Evolutionary conservation across 2,329 filamentous ascomycete genomes (phyloP), one percentile per base, ranked within the genome.

Genomic region (Botrytis squamosa): DNA sequence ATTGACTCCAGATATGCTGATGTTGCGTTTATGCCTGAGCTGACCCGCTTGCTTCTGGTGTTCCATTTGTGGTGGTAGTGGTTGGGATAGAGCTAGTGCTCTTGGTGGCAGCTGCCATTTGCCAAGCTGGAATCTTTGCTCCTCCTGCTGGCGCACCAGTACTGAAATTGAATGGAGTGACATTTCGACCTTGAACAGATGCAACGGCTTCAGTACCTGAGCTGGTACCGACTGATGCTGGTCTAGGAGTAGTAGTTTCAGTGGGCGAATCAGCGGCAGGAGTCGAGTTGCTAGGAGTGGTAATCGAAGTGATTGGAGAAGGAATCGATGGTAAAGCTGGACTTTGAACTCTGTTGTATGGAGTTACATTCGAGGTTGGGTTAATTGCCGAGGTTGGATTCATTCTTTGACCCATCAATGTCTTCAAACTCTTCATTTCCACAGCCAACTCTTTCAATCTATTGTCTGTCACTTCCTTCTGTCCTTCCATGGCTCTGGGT

Each of bases 391-490:
- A 66, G 16, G 78, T 73, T 20, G 84, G 79, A 71, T 83, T 85
- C 86, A 91, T 87, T 75, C 90, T 84, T 82, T 91, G 89, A 62
- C 86, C 85, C 79, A 99, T 89, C 71, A 99, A 86, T 3, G 93
- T 93, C 87, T 98, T 98, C 79, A 99, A 85, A 81, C 95, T 98
- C 85, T 93, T 94, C 79, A 99, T 86, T 83, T 99, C 96, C 10
- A 87, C 88, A 77, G 93, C 93, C 77, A 99, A 89, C 79, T 98
- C 96, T 82, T 91, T 92, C 74, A 99, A 85, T 67, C 94, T 88
- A 77, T 86, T 88, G 81, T 98, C 95, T 40, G 93, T 93, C 71
- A 90, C 87, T 75, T 95, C 93, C 83, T 95, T 95, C 81, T 98
- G 94, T 71, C 92, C 92, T 76, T 96, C 91, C 79, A 99, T 88